These are phyloP conservation scores for Penicillium parvum DNA, from an alignment of 495 filamentous ascomycete genomes.

Conservation along the genomic window DNA sequence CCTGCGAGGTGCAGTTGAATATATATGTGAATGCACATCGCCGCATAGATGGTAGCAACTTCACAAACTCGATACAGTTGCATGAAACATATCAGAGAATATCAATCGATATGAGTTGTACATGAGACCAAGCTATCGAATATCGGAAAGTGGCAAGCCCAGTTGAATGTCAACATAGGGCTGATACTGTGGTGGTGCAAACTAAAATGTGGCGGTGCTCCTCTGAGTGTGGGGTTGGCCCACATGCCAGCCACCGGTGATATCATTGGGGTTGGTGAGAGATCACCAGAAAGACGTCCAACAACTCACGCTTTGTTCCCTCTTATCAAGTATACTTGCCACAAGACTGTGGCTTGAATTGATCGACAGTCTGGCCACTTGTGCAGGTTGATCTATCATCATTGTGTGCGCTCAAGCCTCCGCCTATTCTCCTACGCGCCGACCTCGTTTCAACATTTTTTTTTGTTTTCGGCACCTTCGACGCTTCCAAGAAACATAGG, in stretches of 20 bases:
- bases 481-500: too few relatives aligned
- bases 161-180: not conserved
- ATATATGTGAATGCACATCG: too few relatives aligned
- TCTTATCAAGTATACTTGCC: not conserved
- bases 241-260: conserved; percentile 22
- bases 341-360: not conserved
- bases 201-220: conserved; percentile 2
- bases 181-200: conserved; percentile 4
- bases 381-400: conserved; percentile 12
- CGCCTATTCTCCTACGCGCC: conserved; percentile 8
- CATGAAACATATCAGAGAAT: too few relatives aligned
- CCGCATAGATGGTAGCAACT: too few relatives aligned
- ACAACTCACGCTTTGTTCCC: not conserved
- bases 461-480: not conserved
- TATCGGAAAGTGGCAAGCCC: too few relatives aligned
- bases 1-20: too few relatives aligned
- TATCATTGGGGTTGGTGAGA: conserved; percentile 16
- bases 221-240: conserved; percentile 11
- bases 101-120: too few relatives aligned
- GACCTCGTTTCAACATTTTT: conserved; percentile 6
- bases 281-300: not conserved
- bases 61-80: too few relatives aligned
- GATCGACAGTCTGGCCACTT: not conserved
- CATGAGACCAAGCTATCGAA: too few relatives aligned
- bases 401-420: conserved; percentile 7